Evolutionary conservation across 495 filamentous ascomycete species (phyloP).

Genomic region (Penicillium lagena): DNA sequence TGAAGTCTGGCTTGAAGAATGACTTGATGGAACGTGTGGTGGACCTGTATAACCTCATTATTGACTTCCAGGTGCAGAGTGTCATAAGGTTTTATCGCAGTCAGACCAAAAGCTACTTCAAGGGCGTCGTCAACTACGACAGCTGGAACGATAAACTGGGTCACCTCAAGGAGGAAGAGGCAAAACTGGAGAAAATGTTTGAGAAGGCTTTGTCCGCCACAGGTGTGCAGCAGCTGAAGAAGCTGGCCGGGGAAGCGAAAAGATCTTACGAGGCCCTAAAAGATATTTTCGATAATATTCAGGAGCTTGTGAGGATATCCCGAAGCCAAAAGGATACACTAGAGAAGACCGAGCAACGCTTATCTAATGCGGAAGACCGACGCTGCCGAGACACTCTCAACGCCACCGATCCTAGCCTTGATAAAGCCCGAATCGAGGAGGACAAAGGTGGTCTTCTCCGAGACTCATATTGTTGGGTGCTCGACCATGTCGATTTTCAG

Average conservation of each 20-base stretch:
- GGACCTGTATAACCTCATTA: constrained; percentile 2
- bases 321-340: too few species aligned
- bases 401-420: constrained; percentile 27
- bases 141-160: neutral
- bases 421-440: constrained; percentile 23
- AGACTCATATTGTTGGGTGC: constrained; percentile 38
- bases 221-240: neutral
- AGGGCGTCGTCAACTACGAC: constrained; percentile 1
- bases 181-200: neutral
- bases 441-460: constrained; percentile 26
- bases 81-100: constrained; percentile 5
- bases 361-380: constrained; percentile 1
- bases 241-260: neutral
- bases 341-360: neutral
- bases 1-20: neutral
- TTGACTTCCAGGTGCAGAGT: constrained; percentile 6
- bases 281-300: neutral
- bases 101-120: constrained; percentile 1
- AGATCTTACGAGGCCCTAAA: neutral
- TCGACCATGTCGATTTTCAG: constrained; percentile 29
- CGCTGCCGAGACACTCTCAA: neutral
- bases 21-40: neutral
- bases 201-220: neutral
- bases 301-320: neutral
- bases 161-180: neutral